Evolutionary conservation across 768 basidiomycete genomes (phyloP), one percentile per base, ranked within the genome.

Genomic region (Megacollybia marginata): DNA sequence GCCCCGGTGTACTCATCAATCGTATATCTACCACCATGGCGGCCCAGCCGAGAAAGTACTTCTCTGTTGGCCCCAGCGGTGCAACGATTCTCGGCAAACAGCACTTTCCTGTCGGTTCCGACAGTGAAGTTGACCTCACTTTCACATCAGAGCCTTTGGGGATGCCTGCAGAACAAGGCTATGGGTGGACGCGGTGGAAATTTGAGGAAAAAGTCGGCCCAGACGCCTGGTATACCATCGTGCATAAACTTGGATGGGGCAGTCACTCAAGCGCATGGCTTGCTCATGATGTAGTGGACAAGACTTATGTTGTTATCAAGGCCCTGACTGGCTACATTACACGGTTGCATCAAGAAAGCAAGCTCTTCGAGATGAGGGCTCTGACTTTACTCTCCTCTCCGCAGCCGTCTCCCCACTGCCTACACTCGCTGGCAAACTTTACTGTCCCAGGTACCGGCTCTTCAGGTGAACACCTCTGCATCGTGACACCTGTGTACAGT

Each of bases 171-270:
- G 46, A 46, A 15, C 33, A 61, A n/a, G 64, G 62, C 42, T 57
- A 60, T 51, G 65, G 66, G 44, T 66, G 40, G 44, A 36, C 53
- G 35, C 57, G 50, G 43, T 36, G 65, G 33, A 57, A 62, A 40
- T 63, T 62, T 43, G 60, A 58, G 9, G 52, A 66, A 5, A 16
- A 33, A 1, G 45, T 67, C 34, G 66, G 66, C n/a, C 57, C 53
- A 19, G 56, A 59, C 47, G 46, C 59, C 12, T 55, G 57, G 13
- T 69, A 61, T 52, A 55, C 43, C 10, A 48, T 65, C 47, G 33
- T 54, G 4, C 53, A 58, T 10, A 67, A 67, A 50, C 60, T 68
- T 6, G 65, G 64, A 11, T 67, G 61, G 62, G 65, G 66, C 11
- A 60, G 58, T 60, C 51, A 56, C 31, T 62, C 64, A 2, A 67